These are phyloP conservation scores for Spathaspora girioi DNA, from an alignment of 805 yeast species.

Conservation along the genomic window DNA sequence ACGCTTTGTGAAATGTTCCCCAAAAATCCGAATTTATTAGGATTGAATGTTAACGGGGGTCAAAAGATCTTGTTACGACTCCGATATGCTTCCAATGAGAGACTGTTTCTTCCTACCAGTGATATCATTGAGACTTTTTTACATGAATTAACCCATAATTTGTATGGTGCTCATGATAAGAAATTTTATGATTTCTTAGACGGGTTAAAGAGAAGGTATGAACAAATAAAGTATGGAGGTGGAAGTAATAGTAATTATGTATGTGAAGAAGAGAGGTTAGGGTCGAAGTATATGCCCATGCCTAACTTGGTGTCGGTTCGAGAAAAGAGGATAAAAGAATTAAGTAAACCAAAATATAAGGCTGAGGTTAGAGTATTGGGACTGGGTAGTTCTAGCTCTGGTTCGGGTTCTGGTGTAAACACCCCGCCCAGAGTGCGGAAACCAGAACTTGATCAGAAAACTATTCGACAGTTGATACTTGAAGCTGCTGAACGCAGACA, in stretches of 20 bases:
- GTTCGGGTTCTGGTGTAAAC: neutral
- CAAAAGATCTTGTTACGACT: slow-evolving; percentile 67
- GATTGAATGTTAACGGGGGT: slow-evolving; percentile 81
- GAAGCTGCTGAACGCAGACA: slow-evolving; percentile 64
- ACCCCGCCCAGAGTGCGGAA: slow-evolving; percentile 2
- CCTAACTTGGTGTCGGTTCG: slow-evolving; percentile 18
- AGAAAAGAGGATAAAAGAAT: slow-evolving; percentile 40
- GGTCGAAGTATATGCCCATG: slow-evolving; percentile 23
- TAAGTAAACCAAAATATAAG: slow-evolving; percentile 36
- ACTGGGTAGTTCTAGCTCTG: slow-evolving; percentile 1
- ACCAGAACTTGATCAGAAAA: slow-evolving; percentile 1
- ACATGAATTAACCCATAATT: slow-evolving; percentile 84
- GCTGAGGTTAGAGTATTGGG: slow-evolving; percentile 37
- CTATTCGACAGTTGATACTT: slow-evolving; percentile 42
- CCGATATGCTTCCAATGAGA: slow-evolving; percentile 52
- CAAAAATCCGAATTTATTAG: slow-evolving; percentile 57
- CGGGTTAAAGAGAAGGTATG: slow-evolving; percentile 50
- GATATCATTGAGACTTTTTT: slow-evolving; percentile 77
- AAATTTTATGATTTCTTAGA: slow-evolving; percentile 66
- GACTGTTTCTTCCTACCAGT: slow-evolving; percentile 57
- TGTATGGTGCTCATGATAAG: slow-evolving; percentile 75
- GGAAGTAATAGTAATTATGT: slow-evolving; percentile 39
- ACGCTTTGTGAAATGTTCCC: slow-evolving; percentile 81
- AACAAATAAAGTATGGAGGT: slow-evolving; percentile 38
- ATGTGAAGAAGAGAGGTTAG: slow-evolving; percentile 46